These are phyloP conservation scores for Corymbia maculata DNA, from an alignment of 345 rosid genomes.

Conservation along the genomic window DNA sequence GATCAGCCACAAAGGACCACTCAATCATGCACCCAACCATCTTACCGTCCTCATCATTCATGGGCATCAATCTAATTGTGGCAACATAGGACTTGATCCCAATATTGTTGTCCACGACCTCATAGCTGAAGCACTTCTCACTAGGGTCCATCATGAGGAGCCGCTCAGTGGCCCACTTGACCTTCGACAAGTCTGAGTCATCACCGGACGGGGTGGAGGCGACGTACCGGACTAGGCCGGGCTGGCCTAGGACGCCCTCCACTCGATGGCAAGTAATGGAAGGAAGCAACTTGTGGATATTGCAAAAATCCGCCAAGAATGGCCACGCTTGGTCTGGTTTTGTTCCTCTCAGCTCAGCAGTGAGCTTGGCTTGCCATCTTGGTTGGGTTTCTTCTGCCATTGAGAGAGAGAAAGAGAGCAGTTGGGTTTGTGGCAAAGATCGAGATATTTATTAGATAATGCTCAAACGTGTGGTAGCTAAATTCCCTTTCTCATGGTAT, in stretches of 20 bases:
- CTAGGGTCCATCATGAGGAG: not conserved
- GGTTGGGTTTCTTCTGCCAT: not conserved
- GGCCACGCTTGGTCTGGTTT: slow-evolving; percentile 11
- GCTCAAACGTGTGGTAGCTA: not conserved
- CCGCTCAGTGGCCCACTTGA: not conserved
- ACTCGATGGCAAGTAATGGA: not conserved
- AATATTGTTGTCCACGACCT: not conserved
- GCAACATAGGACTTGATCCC: not conserved
- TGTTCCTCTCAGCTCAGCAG: not conserved
- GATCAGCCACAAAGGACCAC: not conserved
- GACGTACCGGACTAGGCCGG: not conserved
- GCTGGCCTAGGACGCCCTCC: slow-evolving; percentile 2
- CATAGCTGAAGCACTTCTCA: not conserved
- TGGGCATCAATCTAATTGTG: not conserved
- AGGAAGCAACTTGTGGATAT: not conserved
- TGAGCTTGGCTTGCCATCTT: slow-evolving; percentile 4
- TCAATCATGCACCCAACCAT: not conserved
- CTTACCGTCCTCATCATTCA: not conserved
- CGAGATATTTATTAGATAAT: not conserved
- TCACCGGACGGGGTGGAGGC: not conserved
- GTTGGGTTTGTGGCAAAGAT: not conserved
- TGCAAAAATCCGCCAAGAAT: slow-evolving; percentile 5
- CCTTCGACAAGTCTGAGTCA: not conserved
- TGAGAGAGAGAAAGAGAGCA: not conserved
- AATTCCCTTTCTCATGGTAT: not conserved